Evolutionary conservation across 2,329 filamentous ascomycete species (phyloP).

Genomic region (Xylaria digitata): DNA sequence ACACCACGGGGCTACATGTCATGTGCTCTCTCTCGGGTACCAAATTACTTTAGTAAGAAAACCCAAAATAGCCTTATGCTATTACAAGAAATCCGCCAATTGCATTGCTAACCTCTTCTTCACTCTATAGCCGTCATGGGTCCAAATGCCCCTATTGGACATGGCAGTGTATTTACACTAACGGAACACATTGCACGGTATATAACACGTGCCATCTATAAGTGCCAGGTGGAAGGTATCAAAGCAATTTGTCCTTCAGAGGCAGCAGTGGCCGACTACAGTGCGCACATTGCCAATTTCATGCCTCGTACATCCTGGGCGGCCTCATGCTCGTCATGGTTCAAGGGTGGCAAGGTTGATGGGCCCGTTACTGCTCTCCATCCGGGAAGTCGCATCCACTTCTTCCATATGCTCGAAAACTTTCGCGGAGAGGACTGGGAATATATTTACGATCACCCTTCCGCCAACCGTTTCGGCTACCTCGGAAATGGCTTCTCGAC

Average conservation of each 20-base stretch:
- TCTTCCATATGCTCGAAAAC: slow-evolving; percentile 63
- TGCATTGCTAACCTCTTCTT: slow-evolving; percentile 16
- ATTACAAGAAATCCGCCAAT: slow-evolving; percentile 2
- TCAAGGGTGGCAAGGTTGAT: slow-evolving; percentile 57
- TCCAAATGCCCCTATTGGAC: slow-evolving; percentile 63
- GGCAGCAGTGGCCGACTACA: slow-evolving; percentile 62
- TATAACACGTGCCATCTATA: slow-evolving; percentile 60
- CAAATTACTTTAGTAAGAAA: slow-evolving; percentile 66
- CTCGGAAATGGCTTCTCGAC: slow-evolving; percentile 65
- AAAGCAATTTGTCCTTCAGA: slow-evolving; percentile 58
- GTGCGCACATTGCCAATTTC: slow-evolving; percentile 60
- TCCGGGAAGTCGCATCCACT: slow-evolving; percentile 63
- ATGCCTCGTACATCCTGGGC: slow-evolving; percentile 66
- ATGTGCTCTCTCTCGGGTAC: slow-evolving; percentile 62
- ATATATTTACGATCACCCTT: slow-evolving; percentile 56
- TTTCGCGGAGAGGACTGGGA: slow-evolving; percentile 66
- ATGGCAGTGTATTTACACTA: slow-evolving; percentile 63
- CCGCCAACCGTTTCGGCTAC: slow-evolving; percentile 62
- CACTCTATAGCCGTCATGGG: slow-evolving; percentile 59
- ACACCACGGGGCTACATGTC: slow-evolving; percentile 65
- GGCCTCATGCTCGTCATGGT: slow-evolving; percentile 62
- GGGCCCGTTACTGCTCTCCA: slow-evolving; percentile 63
- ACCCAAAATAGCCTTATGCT: background rate
- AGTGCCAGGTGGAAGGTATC: slow-evolving; percentile 64
- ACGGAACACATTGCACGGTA: slow-evolving; percentile 64